phyloP scores from a whole-genome alignment of 2,329 filamentous ascomycete species.

The Dothideomycetes sp. region DNA sequence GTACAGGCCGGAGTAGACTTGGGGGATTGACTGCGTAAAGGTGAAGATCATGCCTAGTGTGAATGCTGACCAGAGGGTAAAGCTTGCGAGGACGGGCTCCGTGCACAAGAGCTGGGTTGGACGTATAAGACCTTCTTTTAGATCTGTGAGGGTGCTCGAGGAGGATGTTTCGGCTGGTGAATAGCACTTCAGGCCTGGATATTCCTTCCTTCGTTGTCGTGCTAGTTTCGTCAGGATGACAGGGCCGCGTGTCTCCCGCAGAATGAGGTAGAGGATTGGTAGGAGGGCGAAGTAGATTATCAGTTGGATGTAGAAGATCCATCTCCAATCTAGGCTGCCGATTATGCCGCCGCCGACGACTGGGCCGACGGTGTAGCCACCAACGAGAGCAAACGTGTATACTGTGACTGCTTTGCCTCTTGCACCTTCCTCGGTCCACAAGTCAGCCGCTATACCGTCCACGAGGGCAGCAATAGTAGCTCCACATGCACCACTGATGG shows the following conservation, averaged over 20 bases:
- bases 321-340: constrained; percentile 23
- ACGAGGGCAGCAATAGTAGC: constrained; percentile 24
- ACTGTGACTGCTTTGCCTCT: constrained; percentile 20
- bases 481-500: constrained; percentile 27
- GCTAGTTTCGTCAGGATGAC: constrained; percentile 34
- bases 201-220: constrained; percentile 17
- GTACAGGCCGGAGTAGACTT: constrained; percentile 31
- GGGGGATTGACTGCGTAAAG: constrained; percentile 37
- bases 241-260: constrained; percentile 36
- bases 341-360: constrained; percentile 24
- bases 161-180: constrained; percentile 22
- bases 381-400: constrained; percentile 17
- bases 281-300: constrained; percentile 34
- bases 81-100: constrained; percentile 37
- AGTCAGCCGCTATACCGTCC: constrained; percentile 24
- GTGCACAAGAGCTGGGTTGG: constrained; percentile 34
- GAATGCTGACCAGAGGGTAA: constrained; percentile 39
- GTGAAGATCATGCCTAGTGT: constrained; percentile 37
- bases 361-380: constrained; percentile 24
- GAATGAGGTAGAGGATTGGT: constrained; percentile 25
- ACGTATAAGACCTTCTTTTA: constrained; percentile 13
- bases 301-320: constrained; percentile 29
- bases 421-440: constrained; percentile 22
- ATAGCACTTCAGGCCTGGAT: constrained; percentile 14
- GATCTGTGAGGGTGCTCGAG: constrained; percentile 11